Evolutionary conservation across 257 asterid species (phyloP), one percentile per base, ranked within the genome.

Genomic region (Fraxinus excelsior): DNA sequence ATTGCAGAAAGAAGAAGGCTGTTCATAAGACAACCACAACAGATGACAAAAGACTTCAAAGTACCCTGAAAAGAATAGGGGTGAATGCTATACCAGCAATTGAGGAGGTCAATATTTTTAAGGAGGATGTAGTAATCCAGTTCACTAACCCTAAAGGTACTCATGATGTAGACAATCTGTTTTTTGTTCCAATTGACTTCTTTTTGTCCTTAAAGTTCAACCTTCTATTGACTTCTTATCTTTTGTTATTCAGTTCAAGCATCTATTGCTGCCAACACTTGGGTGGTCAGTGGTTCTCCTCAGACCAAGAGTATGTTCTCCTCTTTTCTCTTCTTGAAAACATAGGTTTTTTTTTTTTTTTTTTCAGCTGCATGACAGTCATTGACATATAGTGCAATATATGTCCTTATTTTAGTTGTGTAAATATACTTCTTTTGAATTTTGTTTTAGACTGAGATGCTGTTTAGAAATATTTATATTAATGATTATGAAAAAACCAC

Each of bases 241-340:
- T 44, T 53, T 74, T 58, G 14, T 60, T 53, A 23, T 56, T 46
- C 81, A 91, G 97, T 91, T 65, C 97, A 91, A 86, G 97, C 97
- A 64, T 91, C 97, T 40, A 86, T 91, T 65, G 91, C 93, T 66
- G 94, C 97, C 81, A 89, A 91, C 82, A 91, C 97, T 25, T 91
- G 97, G 97, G 94, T 91, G 78, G 97, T 91, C 32, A 91, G 96
- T 64, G 96, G 96, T 26, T 79, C 94, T 62, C 94, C 96, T 31
- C 96, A 91, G 78, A 91, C 91, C 34, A 91, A 91, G 86, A 91
- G 94, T 89, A 86, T 7, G 92, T 40, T 66, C 32, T 51, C 70
- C 62, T 51, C 62, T 18, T 18, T 51, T 69, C 46, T 51, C 42
- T 29, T 23, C 67, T 23, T 60, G 16, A 23, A 60, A 60, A 23